These are phyloP conservation scores for Hirsutella thompsonii DNA, from an alignment of 2,329 filamentous ascomycete genomes.

Conservation along the genomic window DNA sequence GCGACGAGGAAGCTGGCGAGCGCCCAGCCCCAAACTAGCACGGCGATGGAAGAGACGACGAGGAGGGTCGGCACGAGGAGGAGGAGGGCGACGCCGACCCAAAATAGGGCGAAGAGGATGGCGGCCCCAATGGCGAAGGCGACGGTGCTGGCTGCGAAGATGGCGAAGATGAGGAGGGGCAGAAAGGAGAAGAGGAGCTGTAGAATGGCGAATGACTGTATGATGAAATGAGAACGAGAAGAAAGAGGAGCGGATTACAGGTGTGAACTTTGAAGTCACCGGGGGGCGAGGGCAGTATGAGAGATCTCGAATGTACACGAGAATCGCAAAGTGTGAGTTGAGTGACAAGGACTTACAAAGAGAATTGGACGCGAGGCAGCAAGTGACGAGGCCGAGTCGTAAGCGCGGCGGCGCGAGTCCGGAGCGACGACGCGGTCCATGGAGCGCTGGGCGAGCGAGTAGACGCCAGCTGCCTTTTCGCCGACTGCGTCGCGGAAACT, in stretches of 20 bases:
- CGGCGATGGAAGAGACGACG: conserved; percentile 47
- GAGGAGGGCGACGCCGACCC: conserved; percentile 51
- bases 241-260: too few species aligned
- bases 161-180: conserved; percentile 55
- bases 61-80: conserved; percentile 58
- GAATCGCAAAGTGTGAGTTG: neutral
- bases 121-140: conserved; percentile 50
- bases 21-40: conserved; percentile 56
- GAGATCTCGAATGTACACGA: too few species aligned
- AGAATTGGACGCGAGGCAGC: conserved; percentile 54
- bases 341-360: conserved; percentile 37
- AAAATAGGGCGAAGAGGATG: conserved; percentile 54
- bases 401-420: conserved; percentile 42
- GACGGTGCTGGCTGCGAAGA: conserved; percentile 50
- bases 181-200: conserved; percentile 54
- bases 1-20: conserved; percentile 42
- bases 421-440: conserved; percentile 44
- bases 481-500: neutral
- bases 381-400: conserved; percentile 40
- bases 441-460: conserved; percentile 28
- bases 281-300: too few species aligned
- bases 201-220: conserved; percentile 52
- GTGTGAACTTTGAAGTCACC: too few species aligned
- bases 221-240: neutral
- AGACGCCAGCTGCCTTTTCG: conserved; percentile 15